Base-by-base conservation (phyloP, 176 grass and related monocot species). In the Chrysopogon serrulatus region DNA sequence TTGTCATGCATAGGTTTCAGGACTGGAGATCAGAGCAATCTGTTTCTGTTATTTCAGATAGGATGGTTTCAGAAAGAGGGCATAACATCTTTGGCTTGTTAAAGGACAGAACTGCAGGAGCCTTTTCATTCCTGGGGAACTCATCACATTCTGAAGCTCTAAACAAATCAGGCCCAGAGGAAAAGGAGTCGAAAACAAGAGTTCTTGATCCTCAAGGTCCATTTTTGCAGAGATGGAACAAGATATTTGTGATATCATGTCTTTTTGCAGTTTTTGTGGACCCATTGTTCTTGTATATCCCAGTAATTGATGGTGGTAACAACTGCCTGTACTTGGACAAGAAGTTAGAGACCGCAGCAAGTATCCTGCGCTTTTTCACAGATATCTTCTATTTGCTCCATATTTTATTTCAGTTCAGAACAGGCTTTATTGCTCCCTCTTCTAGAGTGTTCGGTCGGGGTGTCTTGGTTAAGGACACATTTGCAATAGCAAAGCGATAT, bases 201-300 rank as follows among this genome's bases (percentile, higher is more conserved):
- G 78, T 92, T 84, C 91, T 99, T 65, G 86, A 99, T 90, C 96
- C 93, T 83, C 93, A 96, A 87, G 96, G 91, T 23, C 89, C 93
- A 21, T 99, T 99, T 92, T 83, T 99, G 49, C 84, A 96, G 62
- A 90, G 88, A 88, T 99, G 96, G 96, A 99, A 99, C 80, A 99
- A 92, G 86, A 94, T 99, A 86, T 96, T 99, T 77, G 84, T 99
- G 72, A 87, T 99, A 88, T 94, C 96, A 69, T 96, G 96, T 81
- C 80, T 99, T 62, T 47, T 90, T 83, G 87, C 96, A 65, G 87
- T 94, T 64, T 99, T 92, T 71, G 89, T 98, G 61, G 93, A 98
- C 34, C 93, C 96, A 39, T 87, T 98, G 67, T 98, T 96, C 87
- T 91, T 99, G 42, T 99, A 94, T 74, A 89, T 99, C 79, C 93